A percentile compares a stretch with the other conserved stretches of the same genome.
phyloP scores from a whole-genome alignment of 2,329 filamentous ascomycete species.

The Akanthomyces uredinophilus region DNA sequence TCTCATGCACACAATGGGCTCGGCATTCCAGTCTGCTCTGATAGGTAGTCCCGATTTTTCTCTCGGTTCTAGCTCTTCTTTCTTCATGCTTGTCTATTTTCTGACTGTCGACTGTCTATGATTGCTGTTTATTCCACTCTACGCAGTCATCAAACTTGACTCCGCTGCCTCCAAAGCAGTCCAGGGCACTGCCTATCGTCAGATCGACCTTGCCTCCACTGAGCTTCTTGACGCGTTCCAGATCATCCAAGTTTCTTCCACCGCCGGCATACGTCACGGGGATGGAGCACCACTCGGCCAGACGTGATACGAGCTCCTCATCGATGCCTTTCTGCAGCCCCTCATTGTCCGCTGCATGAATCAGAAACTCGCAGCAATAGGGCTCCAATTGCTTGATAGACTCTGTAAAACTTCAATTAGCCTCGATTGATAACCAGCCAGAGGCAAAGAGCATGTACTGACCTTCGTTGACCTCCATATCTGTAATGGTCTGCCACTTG shows the following conservation, averaged over 20 bases:
- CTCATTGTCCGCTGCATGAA: slow-evolving; percentile 96
- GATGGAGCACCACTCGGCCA: slow-evolving; percentile 83
- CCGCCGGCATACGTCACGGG: slow-evolving; percentile 96
- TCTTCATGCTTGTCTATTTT: not conserved
- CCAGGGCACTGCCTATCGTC: slow-evolving; percentile 92
- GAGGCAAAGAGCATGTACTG: slow-evolving; percentile 20
- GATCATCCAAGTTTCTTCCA: slow-evolving; percentile 74
- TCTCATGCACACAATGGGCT: not conserved
- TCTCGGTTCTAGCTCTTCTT: not conserved
- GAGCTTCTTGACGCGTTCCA: slow-evolving; percentile 73
- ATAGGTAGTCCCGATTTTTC: not conserved
- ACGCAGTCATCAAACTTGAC: slow-evolving; percentile 88
- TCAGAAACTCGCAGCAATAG: slow-evolving; percentile 93
- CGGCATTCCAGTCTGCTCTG: not conserved
- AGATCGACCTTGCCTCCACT: slow-evolving; percentile 82
- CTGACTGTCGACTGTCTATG: not conserved
- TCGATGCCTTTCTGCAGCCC: slow-evolving; percentile 90
- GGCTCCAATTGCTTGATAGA: slow-evolving; percentile 77
- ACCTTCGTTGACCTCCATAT: slow-evolving; percentile 91
- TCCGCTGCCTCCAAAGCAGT: slow-evolving; percentile 87
- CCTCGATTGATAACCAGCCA: not conserved
- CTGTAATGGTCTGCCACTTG: slow-evolving; percentile 96
- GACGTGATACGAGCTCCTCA: slow-evolving; percentile 67
- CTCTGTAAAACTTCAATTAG: slow-evolving; percentile 43
- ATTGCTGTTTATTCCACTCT: slow-evolving; percentile 64